phyloP scores from a whole-genome alignment of 2,329 filamentous ascomycete genomes.

The Aspergillus sp. region DNA sequence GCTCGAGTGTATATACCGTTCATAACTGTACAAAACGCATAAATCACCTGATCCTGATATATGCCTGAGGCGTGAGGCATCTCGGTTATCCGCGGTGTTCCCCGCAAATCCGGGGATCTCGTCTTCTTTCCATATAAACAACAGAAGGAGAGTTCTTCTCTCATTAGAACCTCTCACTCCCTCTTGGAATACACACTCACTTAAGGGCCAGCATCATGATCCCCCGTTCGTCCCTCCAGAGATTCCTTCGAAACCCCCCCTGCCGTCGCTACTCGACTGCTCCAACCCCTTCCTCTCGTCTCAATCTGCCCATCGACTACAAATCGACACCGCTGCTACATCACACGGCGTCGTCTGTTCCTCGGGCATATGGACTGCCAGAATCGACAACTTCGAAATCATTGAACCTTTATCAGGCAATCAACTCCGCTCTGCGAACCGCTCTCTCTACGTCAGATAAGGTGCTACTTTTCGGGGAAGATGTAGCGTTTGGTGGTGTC shows the following conservation, averaged over 20 bases:
- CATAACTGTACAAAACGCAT: neutral
- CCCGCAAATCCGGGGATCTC: constrained; percentile 9
- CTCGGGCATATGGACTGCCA: constrained; percentile 66
- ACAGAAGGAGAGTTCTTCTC: neutral
- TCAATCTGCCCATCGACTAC: constrained; percentile 88
- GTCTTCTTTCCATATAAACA: constrained; percentile 4
- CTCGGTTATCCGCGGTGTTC: constrained; percentile 23
- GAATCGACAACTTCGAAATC: constrained; percentile 68
- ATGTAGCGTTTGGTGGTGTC: constrained; percentile 94
- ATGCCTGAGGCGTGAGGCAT: neutral
- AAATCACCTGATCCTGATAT: neutral
- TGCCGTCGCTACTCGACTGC: constrained; percentile 41
- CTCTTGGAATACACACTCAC: too few relatives aligned
- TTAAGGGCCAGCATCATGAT: neutral
- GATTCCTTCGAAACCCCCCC: neutral
- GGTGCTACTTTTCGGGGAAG: constrained; percentile 89
- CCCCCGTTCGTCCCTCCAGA: neutral
- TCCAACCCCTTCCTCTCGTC: constrained; percentile 45
- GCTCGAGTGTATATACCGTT: neutral
- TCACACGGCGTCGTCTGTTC: constrained; percentile 67
- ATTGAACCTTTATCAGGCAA: constrained; percentile 88
- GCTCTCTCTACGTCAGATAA: constrained; percentile 77
- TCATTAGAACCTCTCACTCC: neutral
- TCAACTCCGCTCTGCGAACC: constrained; percentile 82
- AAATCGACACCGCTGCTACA: constrained; percentile 71